Percentiles rank a stretch among this genome's conserved stretches.
phyloP scores from a whole-genome alignment of 2,329 filamentous ascomycete genomes.

The Didymella glomerata region DNA sequence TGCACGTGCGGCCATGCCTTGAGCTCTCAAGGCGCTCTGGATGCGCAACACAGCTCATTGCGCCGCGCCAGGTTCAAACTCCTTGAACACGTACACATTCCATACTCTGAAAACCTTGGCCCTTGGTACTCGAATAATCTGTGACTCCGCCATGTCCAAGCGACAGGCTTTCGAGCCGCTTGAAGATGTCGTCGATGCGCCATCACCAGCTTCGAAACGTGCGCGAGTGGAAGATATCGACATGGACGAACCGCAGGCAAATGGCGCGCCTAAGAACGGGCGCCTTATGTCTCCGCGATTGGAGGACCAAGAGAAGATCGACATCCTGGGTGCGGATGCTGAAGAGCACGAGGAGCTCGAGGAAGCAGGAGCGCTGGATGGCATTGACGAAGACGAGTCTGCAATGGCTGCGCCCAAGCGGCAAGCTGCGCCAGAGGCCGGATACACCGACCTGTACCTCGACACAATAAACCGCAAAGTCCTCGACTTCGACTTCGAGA shows the following conservation, averaged over 20 bases:
- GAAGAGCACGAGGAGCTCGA: constrained; percentile 50
- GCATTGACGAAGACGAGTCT: constrained; percentile 50
- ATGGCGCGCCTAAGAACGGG: constrained; percentile 40
- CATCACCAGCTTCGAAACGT: constrained; percentile 60
- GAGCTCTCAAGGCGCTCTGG: constrained; percentile 22
- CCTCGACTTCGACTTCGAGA: constrained; percentile 98
- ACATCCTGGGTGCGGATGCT: constrained; percentile 48
- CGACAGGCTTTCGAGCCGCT: constrained; percentile 57
- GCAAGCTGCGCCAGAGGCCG: constrained; percentile 81
- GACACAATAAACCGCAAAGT: constrained; percentile 94
- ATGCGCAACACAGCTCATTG: neutral
- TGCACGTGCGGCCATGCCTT: constrained; percentile 27
- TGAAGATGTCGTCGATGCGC: constrained; percentile 51
- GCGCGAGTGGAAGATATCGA: constrained; percentile 56
- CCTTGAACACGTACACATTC: no score
- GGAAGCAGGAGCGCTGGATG: constrained; percentile 46
- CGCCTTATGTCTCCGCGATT: constrained; percentile 41
- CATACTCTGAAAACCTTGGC: neutral
- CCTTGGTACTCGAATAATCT: neutral
- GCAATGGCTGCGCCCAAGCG: constrained; percentile 62
- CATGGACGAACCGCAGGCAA: constrained; percentile 43
- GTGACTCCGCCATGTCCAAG: constrained; percentile 53
- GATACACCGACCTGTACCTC: constrained; percentile 95
- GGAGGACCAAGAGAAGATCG: constrained; percentile 39
- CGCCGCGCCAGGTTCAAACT: neutral